Conservation (phyloP, 2,329 filamentous ascomycete species). For the Geosmithia flava region DNA sequence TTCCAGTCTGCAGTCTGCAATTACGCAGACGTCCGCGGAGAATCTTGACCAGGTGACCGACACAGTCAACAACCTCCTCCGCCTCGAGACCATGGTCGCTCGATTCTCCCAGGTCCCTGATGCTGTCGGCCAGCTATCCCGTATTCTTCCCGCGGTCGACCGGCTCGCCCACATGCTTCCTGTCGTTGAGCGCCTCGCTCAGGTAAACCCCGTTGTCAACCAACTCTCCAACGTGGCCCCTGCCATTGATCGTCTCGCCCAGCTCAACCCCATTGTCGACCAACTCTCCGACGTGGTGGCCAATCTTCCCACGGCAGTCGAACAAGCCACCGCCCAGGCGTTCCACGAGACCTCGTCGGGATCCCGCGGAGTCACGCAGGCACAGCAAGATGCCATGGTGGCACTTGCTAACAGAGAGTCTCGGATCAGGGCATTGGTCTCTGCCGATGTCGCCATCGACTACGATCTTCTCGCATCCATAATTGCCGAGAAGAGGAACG, state of each 20-base stretch:
- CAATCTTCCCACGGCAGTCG: constrained; percentile 12
- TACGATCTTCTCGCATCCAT: constrained; percentile 1
- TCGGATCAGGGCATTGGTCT: background rate
- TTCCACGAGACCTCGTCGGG: constrained; percentile 9
- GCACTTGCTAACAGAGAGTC: constrained; percentile 4
- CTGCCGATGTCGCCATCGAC: background rate
- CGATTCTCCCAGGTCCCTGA: no score
- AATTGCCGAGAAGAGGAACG: background rate
- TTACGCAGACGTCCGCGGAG: background rate
- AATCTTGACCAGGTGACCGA: background rate
- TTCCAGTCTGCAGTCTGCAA: no score
- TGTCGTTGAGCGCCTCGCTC: no score
- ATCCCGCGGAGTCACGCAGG: constrained; percentile 8
- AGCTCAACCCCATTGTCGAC: constrained; percentile 15
- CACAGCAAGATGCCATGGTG: constrained; percentile 9
- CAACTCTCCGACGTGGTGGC: constrained; percentile 12
- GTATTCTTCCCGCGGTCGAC: no score
- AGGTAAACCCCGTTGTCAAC: no score
- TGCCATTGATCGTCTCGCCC: background rate
- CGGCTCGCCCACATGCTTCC: no score
- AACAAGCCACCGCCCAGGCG: constrained; percentile 7
- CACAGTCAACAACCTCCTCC: background rate
- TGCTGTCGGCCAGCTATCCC: no score
- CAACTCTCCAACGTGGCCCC: no score
- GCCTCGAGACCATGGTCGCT: background rate